Percentiles rank a stretch among this genome's conserved stretches.
Conservation (phyloP, 176 grass and related monocot species). For the Oryza coarctata region DNA sequence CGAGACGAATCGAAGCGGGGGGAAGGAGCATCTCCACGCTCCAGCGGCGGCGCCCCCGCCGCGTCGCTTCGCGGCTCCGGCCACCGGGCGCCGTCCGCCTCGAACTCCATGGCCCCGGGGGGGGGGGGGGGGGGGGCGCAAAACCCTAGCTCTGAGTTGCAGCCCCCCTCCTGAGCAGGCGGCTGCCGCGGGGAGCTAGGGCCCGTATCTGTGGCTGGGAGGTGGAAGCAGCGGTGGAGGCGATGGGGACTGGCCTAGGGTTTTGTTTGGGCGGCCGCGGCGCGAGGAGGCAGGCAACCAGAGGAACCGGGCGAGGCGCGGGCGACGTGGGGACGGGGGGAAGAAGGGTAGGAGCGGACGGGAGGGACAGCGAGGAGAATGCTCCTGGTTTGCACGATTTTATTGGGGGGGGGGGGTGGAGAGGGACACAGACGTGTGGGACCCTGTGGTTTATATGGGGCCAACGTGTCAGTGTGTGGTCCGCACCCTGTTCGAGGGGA, state of each 20-base stretch:
- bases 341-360: neutral
- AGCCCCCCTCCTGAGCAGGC: slow-evolving; percentile 5
- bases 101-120: slow-evolving; percentile 44
- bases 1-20: slow-evolving; percentile 69
- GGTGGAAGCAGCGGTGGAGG: neutral
- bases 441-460: too few species aligned
- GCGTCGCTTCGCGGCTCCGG: slow-evolving; percentile 23
- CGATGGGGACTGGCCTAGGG: slow-evolving; percentile 3
- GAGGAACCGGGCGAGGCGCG: slow-evolving; percentile 5
- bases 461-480: too few species aligned
- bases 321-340: neutral
- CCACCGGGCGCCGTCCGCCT: slow-evolving; percentile 34
- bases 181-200: neutral
- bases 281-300: neutral
- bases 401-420: neutral
- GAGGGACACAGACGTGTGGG: slow-evolving; percentile 18
- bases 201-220: neutral
- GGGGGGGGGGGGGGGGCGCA: too few species aligned
- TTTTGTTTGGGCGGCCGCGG: neutral
- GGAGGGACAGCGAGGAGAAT: neutral
- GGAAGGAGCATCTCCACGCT: slow-evolving; percentile 30
- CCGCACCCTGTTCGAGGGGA: too few species aligned
- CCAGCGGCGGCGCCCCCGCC: neutral
- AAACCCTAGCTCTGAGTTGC: slow-evolving; percentile 50
- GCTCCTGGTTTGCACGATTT: slow-evolving; percentile 1